Evolutionary conservation across 208 protist genomes (phyloP).

Genomic region (Acanthamoeba sp.): DNA sequence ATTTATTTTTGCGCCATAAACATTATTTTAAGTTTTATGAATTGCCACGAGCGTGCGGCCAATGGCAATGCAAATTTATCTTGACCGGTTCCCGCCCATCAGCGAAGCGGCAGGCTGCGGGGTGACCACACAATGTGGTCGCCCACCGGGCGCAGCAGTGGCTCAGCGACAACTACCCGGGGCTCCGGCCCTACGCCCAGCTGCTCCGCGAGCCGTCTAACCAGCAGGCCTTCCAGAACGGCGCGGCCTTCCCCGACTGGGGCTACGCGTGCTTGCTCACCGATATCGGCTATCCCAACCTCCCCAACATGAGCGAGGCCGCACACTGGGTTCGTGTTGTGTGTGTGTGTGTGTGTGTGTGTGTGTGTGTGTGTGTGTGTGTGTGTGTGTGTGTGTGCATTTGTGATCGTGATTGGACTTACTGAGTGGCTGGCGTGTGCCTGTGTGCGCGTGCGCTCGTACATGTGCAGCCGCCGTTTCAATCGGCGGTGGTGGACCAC

Average conservation of each 20-base stretch:
- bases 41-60: no score
- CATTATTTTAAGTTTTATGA: no score
- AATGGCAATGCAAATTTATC: background rate
- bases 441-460: background rate
- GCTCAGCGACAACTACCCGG: conserved; percentile 4
- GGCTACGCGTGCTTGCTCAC: conserved; percentile 59
- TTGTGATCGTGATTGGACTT: no score
- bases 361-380: background rate
- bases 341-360: background rate
- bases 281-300: background rate
- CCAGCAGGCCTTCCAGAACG: conserved; percentile 67
- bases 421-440: no score
- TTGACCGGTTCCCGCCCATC: no score
- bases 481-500: conserved; percentile 5
- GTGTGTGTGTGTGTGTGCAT: background rate
- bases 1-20: background rate
- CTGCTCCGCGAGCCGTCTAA: conserved; percentile 1
- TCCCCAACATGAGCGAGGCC: conserved; percentile 72
- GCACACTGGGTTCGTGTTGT: conserved; percentile 47
- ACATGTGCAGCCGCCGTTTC: conserved; percentile 18
- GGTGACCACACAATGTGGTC: conserved; percentile 62
- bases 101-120: background rate
- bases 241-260: conserved; percentile 70
- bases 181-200: background rate
- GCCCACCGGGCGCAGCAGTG: conserved; percentile 23